Evolutionary conservation across 2,329 filamentous ascomycete species (phyloP), one percentile per base, ranked within the genome.

Genomic region (Purpureocillium lavendulum): DNA sequence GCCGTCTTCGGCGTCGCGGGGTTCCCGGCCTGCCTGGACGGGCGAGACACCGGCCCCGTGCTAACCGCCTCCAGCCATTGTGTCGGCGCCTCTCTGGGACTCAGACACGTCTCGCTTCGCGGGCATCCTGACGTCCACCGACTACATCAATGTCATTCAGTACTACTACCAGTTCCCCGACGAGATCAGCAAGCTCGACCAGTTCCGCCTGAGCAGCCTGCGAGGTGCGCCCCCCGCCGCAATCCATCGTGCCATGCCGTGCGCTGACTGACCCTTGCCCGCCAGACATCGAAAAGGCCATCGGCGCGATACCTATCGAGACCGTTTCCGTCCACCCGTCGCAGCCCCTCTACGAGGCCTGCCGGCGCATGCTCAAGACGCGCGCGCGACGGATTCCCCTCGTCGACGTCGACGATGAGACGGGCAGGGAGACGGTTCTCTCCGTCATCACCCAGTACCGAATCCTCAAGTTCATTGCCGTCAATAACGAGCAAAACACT

Each of bases 101-200:
- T 96, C 90, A 18, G 83, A 85, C 49, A 86, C 82, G 4, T 94
- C 89, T 18, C 87, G 84, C 29, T 98, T 97, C 62, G 92, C 90
- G 31, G 92, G 92, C 30, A 77, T 98, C 36, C 73, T 98, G 49
- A 98, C 92, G 21, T 92, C 88, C 46, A 94, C 88, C 45, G 92
- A 98, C 65, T 98, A 92, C 61, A 94, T 98, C 66, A 98, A 98
- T 57, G 84, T 98, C 41, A 94, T 98, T 31, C 90, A 97, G 61
- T 98, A 98, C 65, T 97, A 98, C 70, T 96, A 88, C 72, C 89
- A 97, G 63, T 94, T 92, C 52, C 92, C 90, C 3, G 87, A 94
- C 49, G 84, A 89, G 42, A 76, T 97, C 45, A 80, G 82, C 49
- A 82, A 90, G 57, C 85, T 98, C 52, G 92, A 97, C 50, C 86